A percentile compares a stretch with the other conserved stretches of the same genome.
phyloP scores from a whole-genome alignment of 2,329 filamentous ascomycete species.

The Daldinia sp. region DNA sequence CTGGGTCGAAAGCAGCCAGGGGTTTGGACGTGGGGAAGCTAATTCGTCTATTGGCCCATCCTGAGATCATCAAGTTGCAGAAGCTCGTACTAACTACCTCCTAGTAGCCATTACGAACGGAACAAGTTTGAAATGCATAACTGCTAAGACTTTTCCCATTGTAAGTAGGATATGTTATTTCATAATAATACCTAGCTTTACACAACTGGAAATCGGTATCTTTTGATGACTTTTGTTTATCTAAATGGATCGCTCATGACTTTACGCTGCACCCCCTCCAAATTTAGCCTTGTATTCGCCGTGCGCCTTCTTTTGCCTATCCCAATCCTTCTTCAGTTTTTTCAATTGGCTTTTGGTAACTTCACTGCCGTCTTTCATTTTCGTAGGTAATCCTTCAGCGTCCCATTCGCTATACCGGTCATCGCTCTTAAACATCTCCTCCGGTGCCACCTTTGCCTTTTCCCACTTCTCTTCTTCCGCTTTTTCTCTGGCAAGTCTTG shows the following conservation, averaged over 20 bases:
- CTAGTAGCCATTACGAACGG: background rate
- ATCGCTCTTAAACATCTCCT: conserved; percentile 68
- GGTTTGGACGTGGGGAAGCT: conserved; percentile 34
- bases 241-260: conserved; percentile 9
- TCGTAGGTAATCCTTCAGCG: conserved; percentile 81
- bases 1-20: conserved; percentile 28
- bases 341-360: conserved; percentile 83
- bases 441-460: conserved; percentile 67
- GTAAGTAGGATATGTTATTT: background rate
- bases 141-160: background rate
- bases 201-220: conserved; percentile 2
- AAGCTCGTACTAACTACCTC: background rate
- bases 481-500: conserved; percentile 62
- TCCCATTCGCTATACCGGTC: conserved; percentile 82
- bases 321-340: conserved; percentile 90
- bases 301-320: conserved; percentile 87
- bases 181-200: background rate
- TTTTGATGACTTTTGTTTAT: background rate
- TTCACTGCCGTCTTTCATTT: conserved; percentile 81
- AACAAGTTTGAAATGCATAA: too few relatives aligned
- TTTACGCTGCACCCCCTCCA: conserved; percentile 44
- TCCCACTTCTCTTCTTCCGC: conserved; percentile 66
- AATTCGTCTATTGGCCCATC: background rate
- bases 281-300: conserved; percentile 68
- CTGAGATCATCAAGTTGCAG: background rate